These are phyloP conservation scores for Termitomyces sp. DNA, from an alignment of 768 basidiomycete species.

Conservation along the genomic window DNA sequence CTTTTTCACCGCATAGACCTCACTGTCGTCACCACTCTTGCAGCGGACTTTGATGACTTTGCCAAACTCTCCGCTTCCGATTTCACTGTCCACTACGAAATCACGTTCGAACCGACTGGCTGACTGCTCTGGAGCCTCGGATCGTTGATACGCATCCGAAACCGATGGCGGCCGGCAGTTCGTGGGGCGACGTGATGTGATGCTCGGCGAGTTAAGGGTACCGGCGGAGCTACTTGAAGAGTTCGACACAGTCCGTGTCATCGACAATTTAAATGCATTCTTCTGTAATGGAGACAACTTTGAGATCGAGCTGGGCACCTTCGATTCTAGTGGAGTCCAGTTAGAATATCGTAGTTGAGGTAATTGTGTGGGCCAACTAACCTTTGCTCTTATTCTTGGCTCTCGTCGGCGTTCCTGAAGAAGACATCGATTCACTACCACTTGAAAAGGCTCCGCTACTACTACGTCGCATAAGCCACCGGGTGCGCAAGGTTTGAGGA, in stretches of 20 bases:
- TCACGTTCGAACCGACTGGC: slow-evolving; percentile 71
- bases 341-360: slow-evolving; percentile 6
- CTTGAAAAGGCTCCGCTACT: slow-evolving; percentile 83
- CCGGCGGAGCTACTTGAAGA: slow-evolving; percentile 52
- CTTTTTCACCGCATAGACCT: slow-evolving; percentile 87
- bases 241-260: slow-evolving; percentile 51
- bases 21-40: slow-evolving; percentile 51
- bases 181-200: slow-evolving; percentile 22
- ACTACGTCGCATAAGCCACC: slow-evolving; percentile 71
- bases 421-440: slow-evolving; percentile 60
- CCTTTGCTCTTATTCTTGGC: slow-evolving; percentile 46
- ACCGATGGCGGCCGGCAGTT: slow-evolving; percentile 14
- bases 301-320: slow-evolving; percentile 42
- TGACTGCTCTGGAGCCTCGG: slow-evolving; percentile 43
- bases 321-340: slow-evolving; percentile 25
- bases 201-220: slow-evolving; percentile 44
- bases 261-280: slow-evolving; percentile 33
- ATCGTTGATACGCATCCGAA: slow-evolving; percentile 26
- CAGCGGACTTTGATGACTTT: slow-evolving; percentile 81
- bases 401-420: slow-evolving; percentile 62
- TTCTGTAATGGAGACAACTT: slow-evolving; percentile 43
- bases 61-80: slow-evolving; percentile 93
- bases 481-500: slow-evolving; percentile 39
- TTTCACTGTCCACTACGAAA: slow-evolving; percentile 74
- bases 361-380: slow-evolving; percentile 21